A percentile compares a stretch with the other conserved stretches of the same genome.
phyloP scores from a whole-genome alignment of 2,329 filamentous ascomycete species.

The Apiospora sp. region DNA sequence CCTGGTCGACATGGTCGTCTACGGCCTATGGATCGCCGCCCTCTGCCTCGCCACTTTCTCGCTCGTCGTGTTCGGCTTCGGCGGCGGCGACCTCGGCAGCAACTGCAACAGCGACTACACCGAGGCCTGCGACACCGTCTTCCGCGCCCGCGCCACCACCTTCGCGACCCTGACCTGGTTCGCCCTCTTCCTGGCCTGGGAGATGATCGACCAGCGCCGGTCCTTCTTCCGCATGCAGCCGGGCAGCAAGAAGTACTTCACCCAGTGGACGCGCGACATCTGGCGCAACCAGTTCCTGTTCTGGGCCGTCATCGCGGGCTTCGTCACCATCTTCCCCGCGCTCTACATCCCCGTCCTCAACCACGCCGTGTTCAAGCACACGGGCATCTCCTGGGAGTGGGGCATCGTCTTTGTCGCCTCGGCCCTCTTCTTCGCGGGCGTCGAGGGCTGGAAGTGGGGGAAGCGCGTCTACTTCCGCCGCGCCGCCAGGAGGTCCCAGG shows the following conservation, averaged over 20 bases:
- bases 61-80: slow-evolving; percentile 69
- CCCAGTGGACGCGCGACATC: slow-evolving; percentile 72
- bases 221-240: slow-evolving; percentile 81
- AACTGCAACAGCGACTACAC: slow-evolving; percentile 68
- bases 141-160: slow-evolving; percentile 75
- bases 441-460: slow-evolving; percentile 66
- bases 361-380: slow-evolving; percentile 66
- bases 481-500: slow-evolving; percentile 34
- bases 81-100: slow-evolving; percentile 60
- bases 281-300: slow-evolving; percentile 79
- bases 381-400: slow-evolving; percentile 70
- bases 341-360: slow-evolving; percentile 69
- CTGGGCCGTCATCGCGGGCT: slow-evolving; percentile 63
- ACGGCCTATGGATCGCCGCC: slow-evolving; percentile 73
- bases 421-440: slow-evolving; percentile 63
- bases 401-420: slow-evolving; percentile 63
- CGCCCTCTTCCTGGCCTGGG: slow-evolving; percentile 80
- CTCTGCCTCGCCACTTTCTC: slow-evolving; percentile 70
- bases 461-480: slow-evolving; percentile 57
- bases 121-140: slow-evolving; percentile 66
- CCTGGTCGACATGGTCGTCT: slow-evolving; percentile 71
- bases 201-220: slow-evolving; percentile 76
- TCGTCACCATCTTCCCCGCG: slow-evolving; percentile 57
- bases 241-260: slow-evolving; percentile 64
- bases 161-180: slow-evolving; percentile 81